These are phyloP conservation scores for Ophiocordyceps australis DNA, from an alignment of 2,329 filamentous ascomycete genomes.

Conservation along the genomic window DNA sequence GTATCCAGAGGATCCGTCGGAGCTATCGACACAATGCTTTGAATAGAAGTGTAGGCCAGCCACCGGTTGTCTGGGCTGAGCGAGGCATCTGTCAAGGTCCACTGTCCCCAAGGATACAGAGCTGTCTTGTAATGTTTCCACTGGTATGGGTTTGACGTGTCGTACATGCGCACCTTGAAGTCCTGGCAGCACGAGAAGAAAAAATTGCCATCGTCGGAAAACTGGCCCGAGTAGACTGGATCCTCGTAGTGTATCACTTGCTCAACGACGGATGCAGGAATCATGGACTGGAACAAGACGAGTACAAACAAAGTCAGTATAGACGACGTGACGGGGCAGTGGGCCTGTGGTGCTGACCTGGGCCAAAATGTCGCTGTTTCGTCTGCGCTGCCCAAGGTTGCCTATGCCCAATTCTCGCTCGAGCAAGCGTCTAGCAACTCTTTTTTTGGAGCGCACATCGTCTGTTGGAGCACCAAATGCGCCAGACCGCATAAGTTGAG, in stretches of 20 bases:
- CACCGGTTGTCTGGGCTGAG: constrained; percentile 83
- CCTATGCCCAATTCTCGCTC: constrained; percentile 68
- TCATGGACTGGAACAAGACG: constrained; percentile 36
- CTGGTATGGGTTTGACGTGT: constrained; percentile 85
- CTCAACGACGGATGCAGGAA: constrained; percentile 63
- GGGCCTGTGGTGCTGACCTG: constrained; percentile 28
- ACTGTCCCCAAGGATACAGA: constrained; percentile 68
- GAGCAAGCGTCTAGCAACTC: constrained; percentile 53
- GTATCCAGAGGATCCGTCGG: constrained; percentile 70
- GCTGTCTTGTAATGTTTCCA: constrained; percentile 95
- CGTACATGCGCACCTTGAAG: constrained; percentile 91
- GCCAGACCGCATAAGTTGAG: constrained; percentile 64
- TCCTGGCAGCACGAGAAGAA: constrained; percentile 88
- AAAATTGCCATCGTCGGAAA: constrained; percentile 93
- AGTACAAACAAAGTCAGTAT: not conserved
- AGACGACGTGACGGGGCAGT: not conserved
- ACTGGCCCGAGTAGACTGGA: constrained; percentile 87
- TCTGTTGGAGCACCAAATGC: constrained; percentile 55
- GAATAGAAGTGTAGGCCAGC: constrained; percentile 81
- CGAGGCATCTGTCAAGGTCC: constrained; percentile 91
- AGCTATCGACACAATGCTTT: constrained; percentile 67
- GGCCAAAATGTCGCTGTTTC: constrained; percentile 47
- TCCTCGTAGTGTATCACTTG: constrained; percentile 76
- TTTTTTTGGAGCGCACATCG: constrained; percentile 32
- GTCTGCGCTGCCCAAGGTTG: constrained; percentile 34